Base-by-base conservation (phyloP, 139 green algal genomes). In the Zygnema cylindricum region DNA sequence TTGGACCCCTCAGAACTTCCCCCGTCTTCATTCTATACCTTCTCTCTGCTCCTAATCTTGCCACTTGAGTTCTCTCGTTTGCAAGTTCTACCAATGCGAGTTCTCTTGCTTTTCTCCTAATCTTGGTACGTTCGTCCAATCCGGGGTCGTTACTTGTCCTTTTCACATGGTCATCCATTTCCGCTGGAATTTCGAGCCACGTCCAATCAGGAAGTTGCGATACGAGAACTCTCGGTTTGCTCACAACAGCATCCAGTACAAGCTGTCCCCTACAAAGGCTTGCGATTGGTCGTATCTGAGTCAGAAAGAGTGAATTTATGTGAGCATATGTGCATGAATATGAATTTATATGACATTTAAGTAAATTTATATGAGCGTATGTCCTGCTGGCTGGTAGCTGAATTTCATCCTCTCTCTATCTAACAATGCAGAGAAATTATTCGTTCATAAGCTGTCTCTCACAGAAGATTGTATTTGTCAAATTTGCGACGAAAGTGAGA, bases 161-260 rank as follows among this genome's bases (percentile, higher is more conserved):
- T 1, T 43, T 54, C 63, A 0, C 41, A 42, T 69, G 40, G 16
- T 43, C 55, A 39, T 87, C 82, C 55, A 81, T 87, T 39, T 87
- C 55, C n/a, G 55, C 30, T 41, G 82, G 82, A 25, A 87, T 83
- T 69, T 71, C 82, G 1, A 87, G 82, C 82, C 82, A 87, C 42
- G 82, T 87, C 42, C 43, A 87, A 43, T 87, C 82, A 42, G 78
- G 38, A 22, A 81, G 41, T 35, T 87, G 82, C 33, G 82, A 69
- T 42, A 87, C 82, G 21, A 87, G 0, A 32, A 36, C 82, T 35
- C 38, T 42, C 38, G 82, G 54, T 3, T 71, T 41, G 63, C 2
- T 30, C n/a, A 87, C 55, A 30, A 82, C 21, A 35, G 82, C 82
- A 3, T 82, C 82, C 41, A 87, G 38, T 32, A 87, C 82, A 41